These are phyloP conservation scores for Fomitopsis serialis DNA, from an alignment of 768 basidiomycete species.

Conservation along the genomic window DNA sequence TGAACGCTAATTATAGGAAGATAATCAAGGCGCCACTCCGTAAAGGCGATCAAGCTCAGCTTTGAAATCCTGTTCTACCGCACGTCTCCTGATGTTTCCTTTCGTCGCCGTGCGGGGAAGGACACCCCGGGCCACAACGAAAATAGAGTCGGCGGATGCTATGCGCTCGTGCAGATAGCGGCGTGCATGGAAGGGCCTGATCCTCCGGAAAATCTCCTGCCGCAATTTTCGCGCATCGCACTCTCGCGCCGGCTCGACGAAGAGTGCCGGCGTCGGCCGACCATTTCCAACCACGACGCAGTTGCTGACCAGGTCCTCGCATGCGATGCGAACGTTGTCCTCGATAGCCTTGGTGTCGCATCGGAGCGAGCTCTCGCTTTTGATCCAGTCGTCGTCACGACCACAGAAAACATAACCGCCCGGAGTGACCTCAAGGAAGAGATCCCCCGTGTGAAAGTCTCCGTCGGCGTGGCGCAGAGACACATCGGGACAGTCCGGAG, in stretches of 20 bases:
- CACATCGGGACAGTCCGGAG: slow-evolving; percentile 62
- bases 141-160: slow-evolving; percentile 56
- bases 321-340: slow-evolving; percentile 64
- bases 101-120: slow-evolving; percentile 77
- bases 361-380: slow-evolving; percentile 70
- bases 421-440: slow-evolving; percentile 59
- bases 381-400: slow-evolving; percentile 83
- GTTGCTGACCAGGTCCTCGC: slow-evolving; percentile 58
- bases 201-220: slow-evolving; percentile 73
- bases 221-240: slow-evolving; percentile 58
- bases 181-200: slow-evolving; percentile 64
- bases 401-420: slow-evolving; percentile 65
- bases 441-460: slow-evolving; percentile 75
- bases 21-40: slow-evolving; percentile 10
- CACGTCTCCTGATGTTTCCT: slow-evolving; percentile 74
- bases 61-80: slow-evolving; percentile 65
- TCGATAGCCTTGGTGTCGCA: slow-evolving; percentile 83
- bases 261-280: slow-evolving; percentile 70
- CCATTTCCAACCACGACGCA: slow-evolving; percentile 76
- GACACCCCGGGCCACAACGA: slow-evolving; percentile 57
- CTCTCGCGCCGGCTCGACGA: slow-evolving; percentile 53
- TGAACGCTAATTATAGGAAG: background rate
- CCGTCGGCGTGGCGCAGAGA: slow-evolving; percentile 59
- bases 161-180: slow-evolving; percentile 81
- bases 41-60: slow-evolving; percentile 56